Percentiles rank a stretch among this genome's conserved stretches.
phyloP scores from a whole-genome alignment of 177 flowering plant genomes.

The Vitis hybrid region DNA sequence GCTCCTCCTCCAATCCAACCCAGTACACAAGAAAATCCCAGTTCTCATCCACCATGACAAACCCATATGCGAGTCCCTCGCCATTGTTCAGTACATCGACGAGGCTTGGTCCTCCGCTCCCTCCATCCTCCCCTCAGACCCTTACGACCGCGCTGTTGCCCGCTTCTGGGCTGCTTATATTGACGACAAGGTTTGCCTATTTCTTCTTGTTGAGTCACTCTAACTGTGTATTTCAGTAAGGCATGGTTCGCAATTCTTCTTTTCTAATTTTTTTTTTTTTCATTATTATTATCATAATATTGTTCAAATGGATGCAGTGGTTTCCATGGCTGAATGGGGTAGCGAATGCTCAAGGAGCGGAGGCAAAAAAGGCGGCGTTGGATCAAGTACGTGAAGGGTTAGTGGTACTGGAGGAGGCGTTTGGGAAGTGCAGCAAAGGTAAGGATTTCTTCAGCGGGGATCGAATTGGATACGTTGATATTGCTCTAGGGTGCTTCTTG shows the following conservation, averaged over 20 bases:
- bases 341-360: constrained; percentile 24
- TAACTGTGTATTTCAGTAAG: too few species aligned
- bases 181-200: constrained; percentile 60
- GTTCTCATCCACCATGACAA: constrained; percentile 64
- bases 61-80: constrained; percentile 64
- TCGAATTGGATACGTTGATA: constrained; percentile 38
- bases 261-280: too few species aligned
- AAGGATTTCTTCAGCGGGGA: constrained; percentile 46
- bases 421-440: constrained; percentile 31
- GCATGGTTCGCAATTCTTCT: too few species aligned
- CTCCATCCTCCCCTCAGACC: constrained; percentile 64
- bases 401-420: constrained; percentile 38
- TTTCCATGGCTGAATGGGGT: constrained; percentile 20
- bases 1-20: constrained; percentile 70
- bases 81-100: constrained; percentile 75
- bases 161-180: constrained; percentile 77
- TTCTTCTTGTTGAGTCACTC: not conserved
- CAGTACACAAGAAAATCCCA: constrained; percentile 77
- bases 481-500: constrained; percentile 35
- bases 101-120: constrained; percentile 61
- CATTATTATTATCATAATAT: too few species aligned
- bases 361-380: constrained; percentile 22
- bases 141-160: constrained; percentile 67
- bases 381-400: constrained; percentile 23
- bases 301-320: constrained; percentile 15